Percentiles rank a stretch among this genome's conserved stretches.
Evolutionary conservation across 169 alveolate species (phyloP).

Genomic region (Cryptosporidium felis): DNA sequence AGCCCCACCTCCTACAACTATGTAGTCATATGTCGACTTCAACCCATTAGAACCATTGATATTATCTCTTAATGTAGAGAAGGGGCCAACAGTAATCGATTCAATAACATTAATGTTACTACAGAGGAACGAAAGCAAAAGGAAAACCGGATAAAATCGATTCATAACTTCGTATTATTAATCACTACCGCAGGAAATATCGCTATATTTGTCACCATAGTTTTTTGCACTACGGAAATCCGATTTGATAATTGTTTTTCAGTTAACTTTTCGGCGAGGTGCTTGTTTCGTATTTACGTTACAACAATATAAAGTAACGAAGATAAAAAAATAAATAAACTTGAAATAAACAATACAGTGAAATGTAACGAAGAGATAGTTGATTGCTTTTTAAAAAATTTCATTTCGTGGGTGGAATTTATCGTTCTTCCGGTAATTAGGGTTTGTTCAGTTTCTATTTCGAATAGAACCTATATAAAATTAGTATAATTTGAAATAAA

Average conservation of each 20-base stretch:
- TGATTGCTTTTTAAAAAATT: not conserved
- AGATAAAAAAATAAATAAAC: slow-evolving; percentile 21
- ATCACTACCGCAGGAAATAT: too few species aligned
- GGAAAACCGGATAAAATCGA: not conserved
- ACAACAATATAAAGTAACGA: not conserved
- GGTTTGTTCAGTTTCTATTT: slow-evolving; percentile 6
- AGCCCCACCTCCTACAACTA: slow-evolving; percentile 79
- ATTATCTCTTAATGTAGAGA: not conserved
- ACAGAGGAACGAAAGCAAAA: not conserved
- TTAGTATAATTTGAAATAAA: not conserved
- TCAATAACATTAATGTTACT: not conserved
- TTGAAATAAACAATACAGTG: not conserved
- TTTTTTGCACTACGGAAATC: not conserved
- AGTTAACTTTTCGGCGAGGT: not conserved
- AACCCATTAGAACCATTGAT: not conserved
- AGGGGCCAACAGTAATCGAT: too few species aligned
- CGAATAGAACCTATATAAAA: slow-evolving; percentile 13
- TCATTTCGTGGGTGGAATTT: slow-evolving; percentile 39
- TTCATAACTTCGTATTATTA: not conserved
- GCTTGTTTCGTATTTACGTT: slow-evolving; percentile 24
- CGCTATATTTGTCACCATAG: too few species aligned
- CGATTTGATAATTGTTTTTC: not conserved
- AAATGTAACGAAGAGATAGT: slow-evolving; percentile 1
- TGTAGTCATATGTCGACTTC: slow-evolving; percentile 72
- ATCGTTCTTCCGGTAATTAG: slow-evolving; percentile 2